These are phyloP conservation scores for Eragrostis curvula DNA, from an alignment of 176 grass and related monocot genomes.

Conservation along the genomic window DNA sequence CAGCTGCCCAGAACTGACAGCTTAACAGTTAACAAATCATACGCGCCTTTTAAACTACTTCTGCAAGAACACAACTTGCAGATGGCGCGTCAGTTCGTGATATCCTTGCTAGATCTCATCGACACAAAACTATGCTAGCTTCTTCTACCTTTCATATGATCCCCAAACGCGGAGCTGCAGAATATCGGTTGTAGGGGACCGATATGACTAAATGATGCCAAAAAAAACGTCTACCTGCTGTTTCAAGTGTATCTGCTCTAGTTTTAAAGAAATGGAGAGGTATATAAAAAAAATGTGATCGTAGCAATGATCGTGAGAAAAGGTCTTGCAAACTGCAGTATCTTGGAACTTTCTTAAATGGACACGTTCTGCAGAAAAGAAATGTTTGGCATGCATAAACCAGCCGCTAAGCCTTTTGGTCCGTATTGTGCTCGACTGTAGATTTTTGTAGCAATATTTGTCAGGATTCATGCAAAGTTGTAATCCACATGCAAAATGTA, in stretches of 20 bases:
- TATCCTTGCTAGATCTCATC: slow-evolving; percentile 49
- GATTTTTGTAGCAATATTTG: background rate
- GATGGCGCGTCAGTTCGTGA: slow-evolving; percentile 23
- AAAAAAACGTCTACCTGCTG: slow-evolving; percentile 8
- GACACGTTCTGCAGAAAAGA: background rate
- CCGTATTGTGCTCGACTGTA: background rate
- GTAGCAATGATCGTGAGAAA: slow-evolving; percentile 15
- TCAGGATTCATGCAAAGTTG: background rate
- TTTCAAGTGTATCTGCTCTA: slow-evolving; percentile 17
- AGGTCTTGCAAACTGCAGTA: slow-evolving; percentile 2
- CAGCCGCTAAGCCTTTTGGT: background rate
- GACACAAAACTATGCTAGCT: background rate
- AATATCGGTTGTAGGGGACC: slow-evolving; percentile 35
- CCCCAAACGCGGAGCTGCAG: slow-evolving; percentile 17
- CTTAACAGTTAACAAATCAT: slow-evolving; percentile 39
- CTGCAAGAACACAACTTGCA: slow-evolving; percentile 9
- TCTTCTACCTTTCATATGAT: slow-evolving; percentile 9
- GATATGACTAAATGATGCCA: slow-evolving; percentile 35
- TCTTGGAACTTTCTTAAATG: slow-evolving; percentile 12
- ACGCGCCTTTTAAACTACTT: slow-evolving; percentile 17
- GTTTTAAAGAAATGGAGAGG: background rate
- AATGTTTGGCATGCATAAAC: slow-evolving; percentile 23
- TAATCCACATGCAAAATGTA: background rate
- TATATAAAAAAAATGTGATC: slow-evolving; percentile 23
- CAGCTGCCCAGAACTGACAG: slow-evolving; percentile 44